Evolutionary conservation across 257 asterid species (phyloP).

Genomic region (Pogostemon cablin): DNA sequence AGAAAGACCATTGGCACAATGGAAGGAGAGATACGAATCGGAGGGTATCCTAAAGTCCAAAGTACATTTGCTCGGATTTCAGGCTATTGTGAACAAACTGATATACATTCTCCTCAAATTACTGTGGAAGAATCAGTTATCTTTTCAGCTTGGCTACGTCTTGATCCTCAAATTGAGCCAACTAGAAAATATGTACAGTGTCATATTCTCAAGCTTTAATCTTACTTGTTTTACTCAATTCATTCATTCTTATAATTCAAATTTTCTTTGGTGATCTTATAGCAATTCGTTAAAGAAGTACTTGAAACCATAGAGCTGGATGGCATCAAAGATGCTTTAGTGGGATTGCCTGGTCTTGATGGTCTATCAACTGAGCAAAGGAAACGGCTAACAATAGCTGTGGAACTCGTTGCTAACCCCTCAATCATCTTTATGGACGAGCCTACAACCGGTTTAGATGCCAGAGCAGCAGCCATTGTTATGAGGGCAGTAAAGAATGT

Average conservation of each 20-base stretch:
- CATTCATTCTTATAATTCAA: neutral
- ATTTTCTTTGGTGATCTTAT: slow-evolving; percentile 10
- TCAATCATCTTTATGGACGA: slow-evolving; percentile 58
- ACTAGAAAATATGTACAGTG: slow-evolving; percentile 47
- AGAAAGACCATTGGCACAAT: slow-evolving; percentile 55
- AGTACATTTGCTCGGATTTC: slow-evolving; percentile 57
- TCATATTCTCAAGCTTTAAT: slow-evolving; percentile 6
- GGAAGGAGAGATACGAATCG: slow-evolving; percentile 55
- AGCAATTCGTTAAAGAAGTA: slow-evolving; percentile 57
- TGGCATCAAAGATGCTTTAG: slow-evolving; percentile 48
- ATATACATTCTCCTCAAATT: slow-evolving; percentile 58
- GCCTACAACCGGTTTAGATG: slow-evolving; percentile 57
- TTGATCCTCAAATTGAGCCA: slow-evolving; percentile 43
- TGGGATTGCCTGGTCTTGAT: slow-evolving; percentile 51
- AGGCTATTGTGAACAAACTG: slow-evolving; percentile 61
- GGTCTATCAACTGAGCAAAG: slow-evolving; percentile 57
- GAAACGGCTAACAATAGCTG: slow-evolving; percentile 57
- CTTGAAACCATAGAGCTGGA: slow-evolving; percentile 60
- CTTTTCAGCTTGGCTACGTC: slow-evolving; percentile 64
- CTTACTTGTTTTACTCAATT: slow-evolving; percentile 12
- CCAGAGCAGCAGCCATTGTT: slow-evolving; percentile 58
- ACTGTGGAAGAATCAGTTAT: slow-evolving; percentile 58
- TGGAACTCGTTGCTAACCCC: slow-evolving; percentile 58
- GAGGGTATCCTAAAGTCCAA: slow-evolving; percentile 63
- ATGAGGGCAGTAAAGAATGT: slow-evolving; percentile 56